Evolutionary conservation across 768 basidiomycete genomes (phyloP).

Genomic region (Mrakia gelida): DNA sequence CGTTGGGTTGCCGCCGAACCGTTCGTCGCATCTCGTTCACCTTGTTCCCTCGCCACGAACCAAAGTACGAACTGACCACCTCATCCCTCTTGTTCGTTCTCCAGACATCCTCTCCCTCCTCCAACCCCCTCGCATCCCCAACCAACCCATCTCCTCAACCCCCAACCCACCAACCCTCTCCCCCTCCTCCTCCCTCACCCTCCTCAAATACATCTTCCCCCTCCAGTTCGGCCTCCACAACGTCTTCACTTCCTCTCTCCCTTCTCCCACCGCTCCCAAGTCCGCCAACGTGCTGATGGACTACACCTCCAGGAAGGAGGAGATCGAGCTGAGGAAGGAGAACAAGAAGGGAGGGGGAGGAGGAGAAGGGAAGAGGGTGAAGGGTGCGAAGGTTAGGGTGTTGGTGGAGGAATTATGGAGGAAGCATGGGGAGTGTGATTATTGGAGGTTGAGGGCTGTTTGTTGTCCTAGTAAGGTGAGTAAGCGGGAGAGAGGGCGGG

Average conservation of each 20-base stretch:
- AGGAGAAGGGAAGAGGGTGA: conserved; percentile 67
- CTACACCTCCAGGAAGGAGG: conserved; percentile 43
- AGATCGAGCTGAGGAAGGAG: conserved; percentile 23
- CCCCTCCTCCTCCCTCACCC: conserved; percentile 54
- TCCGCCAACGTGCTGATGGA: conserved; percentile 48
- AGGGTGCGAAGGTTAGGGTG: conserved; percentile 51
- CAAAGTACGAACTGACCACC: not conserved
- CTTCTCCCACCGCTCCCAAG: not conserved
- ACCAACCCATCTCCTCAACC: conserved; percentile 32
- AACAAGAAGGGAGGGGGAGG: conserved; percentile 45
- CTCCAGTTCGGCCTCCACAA: conserved; percentile 65
- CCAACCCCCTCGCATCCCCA: conserved; percentile 48
- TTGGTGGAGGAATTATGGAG: conserved; percentile 61
- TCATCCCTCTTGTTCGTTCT: not conserved
- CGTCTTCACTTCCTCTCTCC: conserved; percentile 50
- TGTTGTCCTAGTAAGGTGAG: conserved; percentile 74
- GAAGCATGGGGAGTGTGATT: conserved; percentile 66
- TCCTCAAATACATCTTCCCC: conserved; percentile 81
- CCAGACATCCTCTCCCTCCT: conserved; percentile 66
- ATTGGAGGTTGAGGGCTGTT: conserved; percentile 58
- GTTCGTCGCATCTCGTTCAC: conserved; percentile 47
- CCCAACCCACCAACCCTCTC: conserved; percentile 38
- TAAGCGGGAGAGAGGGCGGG: not conserved
- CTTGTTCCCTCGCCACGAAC: not conserved
- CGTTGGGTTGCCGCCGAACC: conserved; percentile 64